Percentiles rank a stretch among this genome's conserved stretches.
Conservation (phyloP, 768 basidiomycete genomes). For the Podaxis mareebaensis region DNA sequence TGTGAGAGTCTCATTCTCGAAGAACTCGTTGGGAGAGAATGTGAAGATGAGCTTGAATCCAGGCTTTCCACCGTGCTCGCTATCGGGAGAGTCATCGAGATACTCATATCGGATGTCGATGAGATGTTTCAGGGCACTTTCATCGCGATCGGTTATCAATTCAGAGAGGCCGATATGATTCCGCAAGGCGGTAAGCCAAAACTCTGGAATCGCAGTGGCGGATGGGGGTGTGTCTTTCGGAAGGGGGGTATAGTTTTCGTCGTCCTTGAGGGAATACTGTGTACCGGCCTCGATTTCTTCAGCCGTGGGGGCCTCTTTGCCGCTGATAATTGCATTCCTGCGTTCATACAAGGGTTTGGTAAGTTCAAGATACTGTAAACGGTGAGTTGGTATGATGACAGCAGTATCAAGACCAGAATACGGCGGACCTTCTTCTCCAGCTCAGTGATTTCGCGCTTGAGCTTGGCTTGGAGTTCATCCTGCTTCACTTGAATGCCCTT, state of each 20-base stretch:
- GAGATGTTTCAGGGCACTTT: conserved; percentile 79
- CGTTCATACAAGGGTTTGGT: conserved; percentile 86
- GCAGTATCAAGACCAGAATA: not conserved
- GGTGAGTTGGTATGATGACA: conserved; percentile 16
- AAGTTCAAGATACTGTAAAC: conserved; percentile 66
- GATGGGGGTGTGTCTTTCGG: conserved; percentile 48
- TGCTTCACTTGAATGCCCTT: conserved; percentile 95
- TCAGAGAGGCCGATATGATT: conserved; percentile 88
- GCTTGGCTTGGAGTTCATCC: conserved; percentile 86
- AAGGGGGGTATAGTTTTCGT: conserved; percentile 52
- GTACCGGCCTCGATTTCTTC: conserved; percentile 87
- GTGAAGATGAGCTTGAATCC: conserved; percentile 90
- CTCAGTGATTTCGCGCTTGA: conserved; percentile 93
- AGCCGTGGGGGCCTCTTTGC: conserved; percentile 65
- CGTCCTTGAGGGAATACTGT: conserved; percentile 70
- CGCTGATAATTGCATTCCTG: conserved; percentile 80
- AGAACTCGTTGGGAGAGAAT: conserved; percentile 84
- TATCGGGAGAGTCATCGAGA: conserved; percentile 45
- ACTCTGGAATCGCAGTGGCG: conserved; percentile 76
- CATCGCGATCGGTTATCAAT: conserved; percentile 93
- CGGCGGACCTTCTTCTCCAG: conserved; percentile 88
- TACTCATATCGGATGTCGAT: conserved; percentile 81
- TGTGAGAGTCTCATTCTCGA: conserved; percentile 77
- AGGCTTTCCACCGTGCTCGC: conserved; percentile 64
- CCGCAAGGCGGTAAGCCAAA: conserved; percentile 96